Percentiles rank a stretch among this genome's conserved stretches.
Conservation (phyloP, 2,329 filamentous ascomycete genomes). For the Lasiodiplodia hormozganensis region DNA sequence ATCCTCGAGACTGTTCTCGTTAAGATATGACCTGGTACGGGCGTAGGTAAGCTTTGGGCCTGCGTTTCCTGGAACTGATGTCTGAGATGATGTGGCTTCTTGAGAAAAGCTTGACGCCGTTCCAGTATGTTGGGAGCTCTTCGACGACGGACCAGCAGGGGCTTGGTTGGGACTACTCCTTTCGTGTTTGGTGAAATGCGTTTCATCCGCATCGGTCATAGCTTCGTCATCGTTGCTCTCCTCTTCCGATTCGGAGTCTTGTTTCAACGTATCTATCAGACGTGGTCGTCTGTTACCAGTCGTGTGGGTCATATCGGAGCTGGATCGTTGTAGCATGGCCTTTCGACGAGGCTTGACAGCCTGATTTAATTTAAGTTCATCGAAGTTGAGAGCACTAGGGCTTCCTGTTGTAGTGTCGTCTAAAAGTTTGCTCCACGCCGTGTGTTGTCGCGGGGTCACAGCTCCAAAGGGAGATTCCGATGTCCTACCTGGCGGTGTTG, state of each 20-base stretch:
- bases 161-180: neutral
- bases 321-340: constrained; percentile 19
- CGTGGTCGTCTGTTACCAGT: constrained; percentile 14
- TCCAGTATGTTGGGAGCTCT: constrained; percentile 14
- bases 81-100: constrained; percentile 19
- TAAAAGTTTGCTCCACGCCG: constrained; percentile 43
- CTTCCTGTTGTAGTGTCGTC: constrained; percentile 38
- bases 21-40: constrained; percentile 65
- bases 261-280: constrained; percentile 37
- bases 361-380: constrained; percentile 39
- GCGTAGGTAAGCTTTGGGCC: constrained; percentile 64
- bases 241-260: constrained; percentile 12
- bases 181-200: neutral
- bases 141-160: neutral
- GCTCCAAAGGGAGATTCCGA: constrained; percentile 36
- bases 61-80: neutral
- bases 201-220: constrained; percentile 11
- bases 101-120: neutral
- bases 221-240: constrained; percentile 31
- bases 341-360: constrained; percentile 19
- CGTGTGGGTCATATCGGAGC: constrained; percentile 17
- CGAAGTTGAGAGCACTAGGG: constrained; percentile 42
- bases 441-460: constrained; percentile 45
- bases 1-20: constrained; percentile 57
- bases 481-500: constrained; percentile 25